Evolutionary conservation across 257 asterid species (phyloP).

Genomic region (Capsicum chinense): DNA sequence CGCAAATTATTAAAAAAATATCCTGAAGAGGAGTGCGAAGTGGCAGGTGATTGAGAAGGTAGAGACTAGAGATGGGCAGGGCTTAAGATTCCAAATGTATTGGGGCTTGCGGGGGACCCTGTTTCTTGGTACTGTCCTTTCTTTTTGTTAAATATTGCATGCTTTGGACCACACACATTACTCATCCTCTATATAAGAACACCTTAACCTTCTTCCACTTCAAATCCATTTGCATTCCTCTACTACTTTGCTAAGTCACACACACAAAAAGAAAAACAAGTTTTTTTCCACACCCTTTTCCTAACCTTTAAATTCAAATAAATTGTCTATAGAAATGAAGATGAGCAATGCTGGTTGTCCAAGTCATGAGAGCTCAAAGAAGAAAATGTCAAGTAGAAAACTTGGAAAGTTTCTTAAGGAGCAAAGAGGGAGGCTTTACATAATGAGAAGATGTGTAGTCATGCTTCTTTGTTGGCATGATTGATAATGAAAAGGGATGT

Average conservation of each 20-base stretch:
- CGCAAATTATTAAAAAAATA: too few relatives aligned
- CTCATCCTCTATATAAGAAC: constrained; percentile 9
- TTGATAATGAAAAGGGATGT: constrained; percentile 1
- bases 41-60: constrained; percentile 18
- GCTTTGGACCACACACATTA: constrained; percentile 20
- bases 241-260: not conserved
- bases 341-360: constrained; percentile 36
- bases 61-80: constrained; percentile 22
- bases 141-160: constrained; percentile 26
- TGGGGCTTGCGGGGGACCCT: constrained; percentile 20
- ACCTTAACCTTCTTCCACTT: not conserved
- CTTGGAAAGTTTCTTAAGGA: constrained; percentile 56
- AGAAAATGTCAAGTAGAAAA: constrained; percentile 52
- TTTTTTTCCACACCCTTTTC: not conserved
- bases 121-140: constrained; percentile 28
- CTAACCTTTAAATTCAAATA: not conserved
- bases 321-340: constrained; percentile 39
- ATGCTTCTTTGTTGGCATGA: constrained; percentile 87
- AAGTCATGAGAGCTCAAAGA: constrained; percentile 37
- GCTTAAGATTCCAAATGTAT: constrained; percentile 24
- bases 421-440: constrained; percentile 68
- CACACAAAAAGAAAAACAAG: not conserved
- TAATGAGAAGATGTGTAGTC: constrained; percentile 66
- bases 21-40: not conserved
- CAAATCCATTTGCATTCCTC: constrained; percentile 6